Base-by-base conservation (phyloP, 2,329 filamentous ascomycete species). In the Drechmeria coniospora region DNA sequence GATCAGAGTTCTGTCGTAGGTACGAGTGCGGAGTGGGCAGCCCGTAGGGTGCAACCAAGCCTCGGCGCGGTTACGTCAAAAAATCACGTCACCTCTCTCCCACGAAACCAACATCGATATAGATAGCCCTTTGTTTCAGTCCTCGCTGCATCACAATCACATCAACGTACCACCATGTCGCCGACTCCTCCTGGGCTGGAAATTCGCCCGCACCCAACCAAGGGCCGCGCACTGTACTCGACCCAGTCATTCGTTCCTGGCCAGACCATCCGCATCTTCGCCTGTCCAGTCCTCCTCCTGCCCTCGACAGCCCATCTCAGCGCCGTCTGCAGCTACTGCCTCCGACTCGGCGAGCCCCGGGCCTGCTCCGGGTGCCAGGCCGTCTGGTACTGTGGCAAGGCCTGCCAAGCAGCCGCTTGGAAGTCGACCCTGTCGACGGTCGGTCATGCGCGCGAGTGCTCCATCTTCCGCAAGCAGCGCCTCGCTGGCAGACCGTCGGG, bases 321-420 rank as follows among this genome's bases (percentile, higher is more conserved):
- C 4, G 37, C 42, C 11, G 53, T 58, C 18, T 74, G 68, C 53
- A 57, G 57, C 35, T 49, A 60, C 50, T 72, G 67, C 45, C 53
- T 69, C 16, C 39, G 36, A 21, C 29, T 38, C 16, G 38, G 40
- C 24, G 31, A 30, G 18, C 41, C 43, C 15, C 43, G 42, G 23
- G 53, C 57, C 14, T 76, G 71, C 47, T 60, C 61, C 0, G 61
- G 54, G 26, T 76, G 71, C 50, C 58, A 53, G 16, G 53, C 59
- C 2, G 57, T 59, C 4, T 56, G 52, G 15, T 76, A 76, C 54
- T 76, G 71, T 50, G 53, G 54, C 27, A 31, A 50, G 6, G 36
- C 43, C 5, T 76, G 71, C 47, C 71, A 76, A 48, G 50, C 51
- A 15, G 50, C 56, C 2, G 60, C 66, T 42, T 75, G 71, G 69